These are phyloP conservation scores for Aspergillus proliferans DNA, from an alignment of 2,329 filamentous ascomycete genomes.

Conservation along the genomic window DNA sequence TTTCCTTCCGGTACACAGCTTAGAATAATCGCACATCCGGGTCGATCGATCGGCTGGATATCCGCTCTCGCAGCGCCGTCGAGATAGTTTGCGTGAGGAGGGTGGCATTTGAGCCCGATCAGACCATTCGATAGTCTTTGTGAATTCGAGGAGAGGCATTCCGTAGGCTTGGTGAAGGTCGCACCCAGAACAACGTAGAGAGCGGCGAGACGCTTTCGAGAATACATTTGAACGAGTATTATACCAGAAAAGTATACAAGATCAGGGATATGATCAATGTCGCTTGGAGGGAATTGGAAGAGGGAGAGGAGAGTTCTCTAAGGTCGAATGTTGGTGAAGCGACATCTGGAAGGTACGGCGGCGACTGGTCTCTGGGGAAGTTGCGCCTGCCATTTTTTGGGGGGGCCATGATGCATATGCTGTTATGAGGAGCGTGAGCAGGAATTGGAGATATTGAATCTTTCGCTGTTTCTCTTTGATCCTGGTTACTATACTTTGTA, in stretches of 20 bases:
- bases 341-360: too few relatives aligned
- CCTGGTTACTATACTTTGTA: too few relatives aligned
- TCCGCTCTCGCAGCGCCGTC: neutral
- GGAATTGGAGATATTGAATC: too few relatives aligned
- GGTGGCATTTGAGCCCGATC: neutral
- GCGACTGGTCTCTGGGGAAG: too few relatives aligned
- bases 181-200: conserved; percentile 1
- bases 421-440: too few relatives aligned
- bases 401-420: too few relatives aligned
- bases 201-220: neutral
- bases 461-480: too few relatives aligned
- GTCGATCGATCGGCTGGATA: neutral
- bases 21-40: neutral
- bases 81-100: neutral
- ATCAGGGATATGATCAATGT: neutral
- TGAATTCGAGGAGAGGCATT: neutral
- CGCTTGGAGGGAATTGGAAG: neutral
- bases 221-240: conserved; percentile 1
- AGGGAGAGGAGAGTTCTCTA: neutral
- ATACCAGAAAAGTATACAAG: neutral
- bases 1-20: neutral
- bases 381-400: too few relatives aligned
- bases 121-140: neutral
- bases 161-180: neutral
- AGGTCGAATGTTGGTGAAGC: too few relatives aligned